These are phyloP conservation scores for Pyricularia pennisetigena DNA, from an alignment of 2,329 filamentous ascomycete genomes.

Conservation along the genomic window DNA sequence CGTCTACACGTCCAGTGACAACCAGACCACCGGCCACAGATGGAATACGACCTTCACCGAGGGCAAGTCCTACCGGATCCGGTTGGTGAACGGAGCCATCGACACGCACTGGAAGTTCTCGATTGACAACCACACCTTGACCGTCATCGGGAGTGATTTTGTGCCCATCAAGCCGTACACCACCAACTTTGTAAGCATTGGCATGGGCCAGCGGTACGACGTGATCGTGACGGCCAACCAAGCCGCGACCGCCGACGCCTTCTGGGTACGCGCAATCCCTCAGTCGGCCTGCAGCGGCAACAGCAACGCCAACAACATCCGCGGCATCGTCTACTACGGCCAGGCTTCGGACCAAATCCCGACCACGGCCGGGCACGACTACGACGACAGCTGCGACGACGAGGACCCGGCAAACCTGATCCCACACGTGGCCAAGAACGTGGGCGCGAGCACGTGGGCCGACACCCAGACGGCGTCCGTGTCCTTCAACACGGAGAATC, in stretches of 20 bases:
- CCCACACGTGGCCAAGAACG: background rate
- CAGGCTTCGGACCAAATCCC: background rate
- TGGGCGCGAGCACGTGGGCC: background rate
- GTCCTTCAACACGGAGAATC: background rate
- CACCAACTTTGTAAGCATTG: constrained; percentile 49
- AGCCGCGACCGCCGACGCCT: constrained; percentile 8
- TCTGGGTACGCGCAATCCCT: constrained; percentile 16
- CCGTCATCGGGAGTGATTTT: constrained; percentile 55
- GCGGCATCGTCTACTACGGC: background rate
- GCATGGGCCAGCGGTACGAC: constrained; percentile 36
- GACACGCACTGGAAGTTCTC: constrained; percentile 44
- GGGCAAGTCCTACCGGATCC: constrained; percentile 47
- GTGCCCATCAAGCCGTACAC: constrained; percentile 52
- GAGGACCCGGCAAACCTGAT: background rate
- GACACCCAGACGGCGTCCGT: background rate
- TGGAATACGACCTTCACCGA: background rate
- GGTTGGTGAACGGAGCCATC: constrained; percentile 47
- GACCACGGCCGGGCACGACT: background rate
- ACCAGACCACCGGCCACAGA: background rate
- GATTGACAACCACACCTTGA: constrained; percentile 51
- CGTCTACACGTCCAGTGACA: background rate
- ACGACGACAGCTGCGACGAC: background rate
- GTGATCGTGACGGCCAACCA: constrained; percentile 26
- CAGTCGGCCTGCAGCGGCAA: constrained; percentile 1
- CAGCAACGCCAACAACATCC: background rate